Percentiles rank a stretch among this genome's conserved stretches.
phyloP scores from a whole-genome alignment of 257 asterid genomes.

The Ophiorrhiza pumila region DNA sequence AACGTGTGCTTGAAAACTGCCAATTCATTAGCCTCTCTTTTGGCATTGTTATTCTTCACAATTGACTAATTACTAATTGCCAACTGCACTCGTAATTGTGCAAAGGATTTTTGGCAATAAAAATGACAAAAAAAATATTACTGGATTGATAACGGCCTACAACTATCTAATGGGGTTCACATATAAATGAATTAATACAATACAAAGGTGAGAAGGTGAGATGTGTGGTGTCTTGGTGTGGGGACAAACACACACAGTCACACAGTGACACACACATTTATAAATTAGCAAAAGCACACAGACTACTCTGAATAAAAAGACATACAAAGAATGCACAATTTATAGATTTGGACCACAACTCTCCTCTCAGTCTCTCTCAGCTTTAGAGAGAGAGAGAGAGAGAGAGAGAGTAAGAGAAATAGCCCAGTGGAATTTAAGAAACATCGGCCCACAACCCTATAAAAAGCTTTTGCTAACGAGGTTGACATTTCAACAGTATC shows the following conservation, averaged over 20 bases:
- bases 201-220: too few relatives aligned
- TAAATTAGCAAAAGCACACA: background rate
- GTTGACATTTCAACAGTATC: slow-evolving; percentile 30
- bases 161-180: slow-evolving; percentile 20
- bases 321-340: slow-evolving; percentile 22
- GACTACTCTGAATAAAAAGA: too few relatives aligned
- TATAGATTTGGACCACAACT: slow-evolving; percentile 31
- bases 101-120: too few relatives aligned
- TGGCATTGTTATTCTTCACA: too few relatives aligned
- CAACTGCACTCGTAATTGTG: too few relatives aligned
- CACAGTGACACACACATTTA: too few relatives aligned
- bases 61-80: too few relatives aligned
- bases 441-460: slow-evolving; percentile 25
- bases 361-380: background rate
- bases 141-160: slow-evolving; percentile 13
- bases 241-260: too few relatives aligned
- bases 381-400: background rate
- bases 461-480: slow-evolving; percentile 20
- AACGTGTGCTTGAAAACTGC: too few relatives aligned
- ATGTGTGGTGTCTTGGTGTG: too few relatives aligned
- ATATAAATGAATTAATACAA: slow-evolving; percentile 20
- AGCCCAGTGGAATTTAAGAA: slow-evolving; percentile 28
- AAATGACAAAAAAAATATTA: background rate
- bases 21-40: too few relatives aligned
- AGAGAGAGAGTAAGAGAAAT: background rate